phyloP scores from a whole-genome alignment of 768 basidiomycete genomes.

The Collybia sordida region DNA sequence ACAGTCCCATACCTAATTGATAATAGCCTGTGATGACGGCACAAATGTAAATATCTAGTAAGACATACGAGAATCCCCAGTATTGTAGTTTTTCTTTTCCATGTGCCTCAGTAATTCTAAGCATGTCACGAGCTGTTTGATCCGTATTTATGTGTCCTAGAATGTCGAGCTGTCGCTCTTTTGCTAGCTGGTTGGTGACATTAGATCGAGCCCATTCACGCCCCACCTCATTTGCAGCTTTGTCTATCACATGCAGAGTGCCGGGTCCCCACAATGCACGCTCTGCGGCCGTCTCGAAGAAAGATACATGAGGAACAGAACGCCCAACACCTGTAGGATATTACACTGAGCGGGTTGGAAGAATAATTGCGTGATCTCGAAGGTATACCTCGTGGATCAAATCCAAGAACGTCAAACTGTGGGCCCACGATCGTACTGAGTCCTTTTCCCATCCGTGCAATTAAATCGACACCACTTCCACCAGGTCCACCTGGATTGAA shows the following conservation, averaged over 20 bases:
- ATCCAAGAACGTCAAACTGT: constrained; percentile 44
- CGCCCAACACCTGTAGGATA: constrained; percentile 26
- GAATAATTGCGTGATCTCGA: too few relatives aligned
- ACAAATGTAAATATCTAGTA: background rate
- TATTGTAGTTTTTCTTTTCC: constrained; percentile 30
- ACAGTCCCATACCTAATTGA: constrained; percentile 24
- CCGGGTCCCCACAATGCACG: constrained; percentile 23
- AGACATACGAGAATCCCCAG: constrained; percentile 30
- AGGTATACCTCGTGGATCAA: constrained; percentile 42
- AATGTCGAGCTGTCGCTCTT: constrained; percentile 24
- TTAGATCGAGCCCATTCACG: constrained; percentile 30
- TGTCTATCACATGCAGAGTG: constrained; percentile 18
- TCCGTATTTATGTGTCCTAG: constrained; percentile 35
- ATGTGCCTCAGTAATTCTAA: constrained; percentile 30
- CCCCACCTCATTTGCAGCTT: constrained; percentile 22
- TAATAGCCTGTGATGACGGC: background rate
- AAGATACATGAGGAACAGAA: constrained; percentile 32
- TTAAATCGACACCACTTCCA: constrained; percentile 36
- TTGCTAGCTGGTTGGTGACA: constrained; percentile 30
- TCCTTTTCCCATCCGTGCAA: constrained; percentile 18
- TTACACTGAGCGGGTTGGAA: too few relatives aligned
- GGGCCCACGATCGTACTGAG: constrained; percentile 35
- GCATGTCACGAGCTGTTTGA: constrained; percentile 37
- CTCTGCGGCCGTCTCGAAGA: constrained; percentile 35
- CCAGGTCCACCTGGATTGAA: constrained; percentile 53